These are phyloP conservation scores for Eutrema heterophyllum DNA, from an alignment of 345 rosid species.

Conservation along the genomic window DNA sequence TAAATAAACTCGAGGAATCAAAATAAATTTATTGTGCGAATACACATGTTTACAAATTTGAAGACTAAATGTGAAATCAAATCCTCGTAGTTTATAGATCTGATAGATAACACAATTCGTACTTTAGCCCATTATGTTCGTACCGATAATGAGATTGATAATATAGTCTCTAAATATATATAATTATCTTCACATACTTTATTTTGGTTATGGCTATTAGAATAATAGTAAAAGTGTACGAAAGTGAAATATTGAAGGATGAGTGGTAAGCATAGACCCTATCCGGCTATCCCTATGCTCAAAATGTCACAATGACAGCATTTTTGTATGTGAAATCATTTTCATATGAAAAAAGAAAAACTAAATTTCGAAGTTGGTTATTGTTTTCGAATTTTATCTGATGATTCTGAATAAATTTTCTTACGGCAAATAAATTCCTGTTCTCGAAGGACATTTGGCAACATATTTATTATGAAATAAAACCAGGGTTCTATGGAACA, in stretches of 20 bases:
- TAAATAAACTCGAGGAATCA: neutral
- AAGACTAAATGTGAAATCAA: neutral
- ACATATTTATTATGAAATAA: neutral
- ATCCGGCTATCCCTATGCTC: neutral
- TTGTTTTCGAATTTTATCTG: conserved; percentile 11
- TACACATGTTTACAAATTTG: neutral
- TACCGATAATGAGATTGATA: neutral
- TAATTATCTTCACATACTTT: neutral
- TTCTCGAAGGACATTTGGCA: neutral
- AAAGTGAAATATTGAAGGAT: conserved; percentile 12
- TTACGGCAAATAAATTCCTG: neutral
- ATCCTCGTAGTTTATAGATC: neutral
- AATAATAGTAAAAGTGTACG: conserved; percentile 1
- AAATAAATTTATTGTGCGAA: neutral
- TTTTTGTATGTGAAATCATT: neutral
- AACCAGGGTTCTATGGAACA: too few species aligned
- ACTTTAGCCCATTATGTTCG: neutral
- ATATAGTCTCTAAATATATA: neutral
- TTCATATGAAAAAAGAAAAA: neutral
- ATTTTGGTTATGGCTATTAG: neutral
- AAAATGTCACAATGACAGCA: neutral
- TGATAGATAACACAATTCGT: neutral
- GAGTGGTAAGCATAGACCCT: conserved; percentile 17
- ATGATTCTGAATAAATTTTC: neutral
- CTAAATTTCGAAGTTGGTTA: neutral